Base-by-base conservation (phyloP, 1,284 basidiomycete species). In the Cryptococcus sp. region DNA sequence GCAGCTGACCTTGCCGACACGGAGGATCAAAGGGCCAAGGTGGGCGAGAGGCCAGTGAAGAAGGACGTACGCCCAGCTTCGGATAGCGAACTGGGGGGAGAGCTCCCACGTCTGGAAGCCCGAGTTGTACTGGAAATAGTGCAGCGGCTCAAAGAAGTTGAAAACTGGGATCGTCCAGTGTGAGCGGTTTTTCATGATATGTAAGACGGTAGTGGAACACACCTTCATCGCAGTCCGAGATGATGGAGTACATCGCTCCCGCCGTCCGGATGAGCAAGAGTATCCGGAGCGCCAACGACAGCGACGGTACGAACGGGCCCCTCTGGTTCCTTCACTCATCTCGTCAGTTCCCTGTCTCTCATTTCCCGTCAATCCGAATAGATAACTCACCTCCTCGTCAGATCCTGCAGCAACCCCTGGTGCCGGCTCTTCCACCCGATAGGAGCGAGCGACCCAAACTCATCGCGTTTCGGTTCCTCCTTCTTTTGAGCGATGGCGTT, bases 21-120 rank as follows among this genome's bases (percentile, higher is more conserved):
- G 63, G 33, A 78, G 66, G 15, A 79, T 53, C 43, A 59, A 59
- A 4, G 78, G 75, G 5, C 71, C 66, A 18, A 75, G 35, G 57
- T 72, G 70, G 7, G 78, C 77, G 12, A 70, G 63, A 48, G 70
- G 78, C 69, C 72, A 75, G 77, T 93, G 91, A 15, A 94, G 70
- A 37, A 91, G 72, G 56, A 95, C 83, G 75, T 98, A 98, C 9
- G 91, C 85, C 92, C 93, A 98, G 62, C 90, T 94, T 59, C 96
- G 82, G 62, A 99, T 87, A 6, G 92, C 87, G 71, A 88, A 97
- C 55, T 84, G 78, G 6, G 96, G 93, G 11, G 93, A 90, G 7
- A 91, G 86, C 73, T 98, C 96, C 96, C 96, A 98, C 1, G 96
- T 98, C 78, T 98, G 93, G 76, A 98, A 98, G 7, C 89, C 91